These are phyloP conservation scores for Phylloboletellus chloephorus DNA, from an alignment of 1,284 basidiomycete species.

Conservation along the genomic window DNA sequence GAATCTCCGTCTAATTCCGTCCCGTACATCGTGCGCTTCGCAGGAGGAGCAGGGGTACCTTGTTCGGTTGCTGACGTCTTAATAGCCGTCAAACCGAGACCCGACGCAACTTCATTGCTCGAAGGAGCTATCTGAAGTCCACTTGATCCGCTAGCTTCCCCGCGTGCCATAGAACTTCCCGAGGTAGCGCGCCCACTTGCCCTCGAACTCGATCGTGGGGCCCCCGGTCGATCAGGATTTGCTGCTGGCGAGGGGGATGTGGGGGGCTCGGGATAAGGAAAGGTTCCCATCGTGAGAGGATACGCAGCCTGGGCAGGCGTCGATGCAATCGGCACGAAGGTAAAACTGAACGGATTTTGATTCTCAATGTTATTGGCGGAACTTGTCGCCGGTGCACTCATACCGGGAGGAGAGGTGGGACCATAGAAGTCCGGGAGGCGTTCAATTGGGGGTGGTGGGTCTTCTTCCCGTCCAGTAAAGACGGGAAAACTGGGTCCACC, in stretches of 20 bases:
- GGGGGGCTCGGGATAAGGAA: slow-evolving; percentile 62
- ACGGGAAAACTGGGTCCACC: slow-evolving; percentile 38
- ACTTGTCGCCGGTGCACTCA: slow-evolving; percentile 34
- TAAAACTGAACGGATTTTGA: slow-evolving; percentile 48
- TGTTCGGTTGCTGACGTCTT: slow-evolving; percentile 29
- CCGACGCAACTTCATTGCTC: slow-evolving; percentile 36
- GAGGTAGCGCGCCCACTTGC: slow-evolving; percentile 28
- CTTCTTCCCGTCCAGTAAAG: slow-evolving; percentile 40
- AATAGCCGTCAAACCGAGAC: slow-evolving; percentile 35
- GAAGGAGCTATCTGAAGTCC: slow-evolving; percentile 29
- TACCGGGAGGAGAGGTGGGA: slow-evolving; percentile 33
- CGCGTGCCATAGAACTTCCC: slow-evolving; percentile 27
- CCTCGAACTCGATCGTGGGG: slow-evolving; percentile 30
- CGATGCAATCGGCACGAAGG: slow-evolving; percentile 48
- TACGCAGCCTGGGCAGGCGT: slow-evolving; percentile 44
- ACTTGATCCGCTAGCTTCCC: slow-evolving; percentile 26
- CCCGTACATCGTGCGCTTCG: slow-evolving; percentile 71
- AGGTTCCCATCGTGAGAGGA: slow-evolving; percentile 38
- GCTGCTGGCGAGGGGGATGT: slow-evolving; percentile 63
- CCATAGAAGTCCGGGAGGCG: slow-evolving; percentile 49
- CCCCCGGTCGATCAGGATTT: slow-evolving; percentile 32
- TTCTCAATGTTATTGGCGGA: slow-evolving; percentile 49
- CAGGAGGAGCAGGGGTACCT: slow-evolving; percentile 31
- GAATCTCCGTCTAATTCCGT: slow-evolving; percentile 71
- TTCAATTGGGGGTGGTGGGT: slow-evolving; percentile 45